These are phyloP conservation scores for Trypanosoma conorhini DNA, from an alignment of 208 protist species.

Conservation along the genomic window DNA sequence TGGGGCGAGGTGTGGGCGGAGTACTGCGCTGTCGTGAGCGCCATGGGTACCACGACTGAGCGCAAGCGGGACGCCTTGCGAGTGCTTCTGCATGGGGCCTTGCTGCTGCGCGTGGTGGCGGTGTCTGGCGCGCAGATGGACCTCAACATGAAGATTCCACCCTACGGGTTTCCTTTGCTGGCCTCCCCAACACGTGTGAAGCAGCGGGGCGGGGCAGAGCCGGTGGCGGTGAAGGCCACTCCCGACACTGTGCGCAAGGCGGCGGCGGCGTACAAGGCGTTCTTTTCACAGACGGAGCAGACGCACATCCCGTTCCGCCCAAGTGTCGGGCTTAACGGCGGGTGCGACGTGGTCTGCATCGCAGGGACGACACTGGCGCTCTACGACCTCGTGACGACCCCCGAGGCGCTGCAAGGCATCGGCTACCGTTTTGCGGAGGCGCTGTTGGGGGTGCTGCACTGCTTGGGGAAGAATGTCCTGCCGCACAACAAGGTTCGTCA, in stretches of 20 bases:
- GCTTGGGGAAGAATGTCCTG: slow-evolving; percentile 63
- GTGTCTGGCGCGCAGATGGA: slow-evolving; percentile 69
- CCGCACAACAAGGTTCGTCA: slow-evolving; percentile 57
- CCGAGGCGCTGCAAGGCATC: slow-evolving; percentile 43
- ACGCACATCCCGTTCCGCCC: slow-evolving; percentile 74
- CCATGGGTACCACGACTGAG: slow-evolving; percentile 62
- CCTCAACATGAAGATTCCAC: slow-evolving; percentile 72
- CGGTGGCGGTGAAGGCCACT: slow-evolving; percentile 40
- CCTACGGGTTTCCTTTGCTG: slow-evolving; percentile 82
- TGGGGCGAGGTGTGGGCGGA: slow-evolving; percentile 89
- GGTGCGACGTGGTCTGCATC: slow-evolving; percentile 82
- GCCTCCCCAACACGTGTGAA: slow-evolving; percentile 54
- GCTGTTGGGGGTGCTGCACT: slow-evolving; percentile 78
- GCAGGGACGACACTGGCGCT: slow-evolving; percentile 59
- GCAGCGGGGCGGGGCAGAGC: slow-evolving; percentile 23
- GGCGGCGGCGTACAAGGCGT: slow-evolving; percentile 64
- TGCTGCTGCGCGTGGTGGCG: slow-evolving; percentile 72
- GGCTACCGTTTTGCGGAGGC: slow-evolving; percentile 68
- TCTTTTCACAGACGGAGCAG: slow-evolving; percentile 60
- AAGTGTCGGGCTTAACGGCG: slow-evolving; percentile 69
- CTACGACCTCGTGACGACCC: slow-evolving; percentile 70
- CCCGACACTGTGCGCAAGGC: slow-evolving; percentile 73
- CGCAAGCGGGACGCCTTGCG: slow-evolving; percentile 79
- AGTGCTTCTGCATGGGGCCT: slow-evolving; percentile 77
- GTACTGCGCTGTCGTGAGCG: slow-evolving; percentile 59